Base-by-base conservation (phyloP, 495 filamentous ascomycete species). In the Penicillium flavigenum region DNA sequence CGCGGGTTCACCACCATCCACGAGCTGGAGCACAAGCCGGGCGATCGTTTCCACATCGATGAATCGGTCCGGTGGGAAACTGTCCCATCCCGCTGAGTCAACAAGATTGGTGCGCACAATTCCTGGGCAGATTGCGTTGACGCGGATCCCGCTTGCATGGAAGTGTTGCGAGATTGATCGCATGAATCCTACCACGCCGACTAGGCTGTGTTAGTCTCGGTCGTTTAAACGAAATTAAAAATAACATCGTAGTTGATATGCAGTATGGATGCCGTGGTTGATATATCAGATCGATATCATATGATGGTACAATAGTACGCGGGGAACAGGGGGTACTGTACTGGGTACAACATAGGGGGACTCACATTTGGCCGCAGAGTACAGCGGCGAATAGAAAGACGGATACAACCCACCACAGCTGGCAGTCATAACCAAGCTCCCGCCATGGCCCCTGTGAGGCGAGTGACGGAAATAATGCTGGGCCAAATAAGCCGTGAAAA, bases 381-480 rank as follows among this genome's bases (percentile, higher is more conserved):
- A 68, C 20, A 63, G 46, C 6, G 63, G 63, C 9, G 58, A 53
- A 32, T 55, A 55, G n/a, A 39, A 53, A 7, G 57, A 62, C 17
- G 58, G 60, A 38, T 66, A 66, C 20, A 68, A 44, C 7, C 53
- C 61, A 42, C 56, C 49, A 47, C 58, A 66, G 29, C 66, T 68
- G 3, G 60, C 56, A 12, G 66, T 68, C 54, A 62, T 60, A 16
- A 66, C 56, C 31, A 69, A 12, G 22, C 51, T 66, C n/a, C 53
- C 34, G 1, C 53, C 56, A 14, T 24, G 31, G 4, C 51, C 56
- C 16, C 43, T 42, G n/a, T 60, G 46, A 22, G 66, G 52, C 1
- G 61, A 66, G 5, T 48, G 32, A 10, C 59, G 61, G 51, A 69
- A 66, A 42, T 69, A 69, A 46, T 69, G 66, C 52, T 62, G 61